These are phyloP conservation scores for Neofusicoccum sp. DNA, from an alignment of 2,329 filamentous ascomycete genomes.

Conservation along the genomic window DNA sequence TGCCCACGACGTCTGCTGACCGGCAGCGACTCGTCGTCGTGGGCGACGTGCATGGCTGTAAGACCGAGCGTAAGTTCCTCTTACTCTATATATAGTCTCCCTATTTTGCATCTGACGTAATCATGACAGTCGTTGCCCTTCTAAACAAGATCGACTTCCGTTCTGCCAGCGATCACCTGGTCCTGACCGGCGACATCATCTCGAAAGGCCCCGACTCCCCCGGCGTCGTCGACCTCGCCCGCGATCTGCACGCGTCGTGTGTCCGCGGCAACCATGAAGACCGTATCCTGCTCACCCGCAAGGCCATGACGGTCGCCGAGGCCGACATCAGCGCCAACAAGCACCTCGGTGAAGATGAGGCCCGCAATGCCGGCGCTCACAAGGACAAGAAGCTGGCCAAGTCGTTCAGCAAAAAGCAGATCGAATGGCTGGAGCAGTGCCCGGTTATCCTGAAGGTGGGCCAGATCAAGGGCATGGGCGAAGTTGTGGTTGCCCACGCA, in stretches of 20 bases:
- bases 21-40: conserved; percentile 71
- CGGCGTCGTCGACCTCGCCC: conserved; percentile 74
- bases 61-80: conserved; percentile 55
- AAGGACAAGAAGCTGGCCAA: conserved; percentile 39
- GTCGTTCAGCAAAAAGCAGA: conserved; percentile 58
- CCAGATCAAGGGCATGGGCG: conserved; percentile 57
- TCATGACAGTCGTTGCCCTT: conserved; percentile 50
- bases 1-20: conserved; percentile 41
- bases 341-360: conserved; percentile 33
- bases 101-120: not conserved
- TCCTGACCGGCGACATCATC: conserved; percentile 49
- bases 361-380: conserved; percentile 43
- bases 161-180: conserved; percentile 49
- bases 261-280: conserved; percentile 96
- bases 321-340: conserved; percentile 34
- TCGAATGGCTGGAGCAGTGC: conserved; percentile 66
- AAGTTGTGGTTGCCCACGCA: conserved; percentile 77
- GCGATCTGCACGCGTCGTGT: conserved; percentile 70
- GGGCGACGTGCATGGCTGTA: conserved; percentile 92
- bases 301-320: conserved; percentile 24
- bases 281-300: conserved; percentile 67
- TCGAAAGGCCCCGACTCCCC: conserved; percentile 82
- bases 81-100: not conserved
- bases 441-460: conserved; percentile 78
- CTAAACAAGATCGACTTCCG: conserved; percentile 67